Percentiles rank a stretch among this genome's conserved stretches.
Conservation (phyloP, 495 filamentous ascomycete genomes). For the Pyrenula aspistea region DNA sequence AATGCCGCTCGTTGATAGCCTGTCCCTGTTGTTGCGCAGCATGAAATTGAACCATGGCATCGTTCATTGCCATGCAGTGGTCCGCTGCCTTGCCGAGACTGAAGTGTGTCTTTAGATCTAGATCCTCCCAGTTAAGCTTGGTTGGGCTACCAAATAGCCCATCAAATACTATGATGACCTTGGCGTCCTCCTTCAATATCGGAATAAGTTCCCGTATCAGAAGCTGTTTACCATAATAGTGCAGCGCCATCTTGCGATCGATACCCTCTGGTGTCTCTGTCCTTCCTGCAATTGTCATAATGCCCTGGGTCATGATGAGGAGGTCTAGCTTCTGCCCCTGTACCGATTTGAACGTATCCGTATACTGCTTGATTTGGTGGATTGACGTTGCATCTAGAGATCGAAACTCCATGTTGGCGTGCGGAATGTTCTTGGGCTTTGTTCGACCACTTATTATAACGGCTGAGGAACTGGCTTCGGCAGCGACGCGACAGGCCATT, state of each 20-base stretch:
- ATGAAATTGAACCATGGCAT: slow-evolving; percentile 10
- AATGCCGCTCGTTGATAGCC: slow-evolving; percentile 5
- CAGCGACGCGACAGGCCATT: slow-evolving; percentile 10
- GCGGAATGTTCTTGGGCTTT: slow-evolving; percentile 8
- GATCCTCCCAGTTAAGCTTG: slow-evolving; percentile 14
- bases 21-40: slow-evolving; percentile 3
- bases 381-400: slow-evolving; percentile 11
- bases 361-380: slow-evolving; percentile 11
- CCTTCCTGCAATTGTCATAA: slow-evolving; percentile 8
- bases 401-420: slow-evolving; percentile 12
- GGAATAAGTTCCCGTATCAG: slow-evolving; percentile 13
- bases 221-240: slow-evolving; percentile 15
- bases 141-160: slow-evolving; percentile 1
- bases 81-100: slow-evolving; percentile 7
- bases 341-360: slow-evolving; percentile 4
- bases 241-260: slow-evolving; percentile 14
- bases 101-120: slow-evolving; percentile 9
- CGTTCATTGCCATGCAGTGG: slow-evolving; percentile 11
- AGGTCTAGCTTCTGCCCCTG: slow-evolving; percentile 6
- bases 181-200: slow-evolving; percentile 5
- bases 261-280: slow-evolving; percentile 15
- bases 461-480: not conserved
- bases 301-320: slow-evolving; percentile 13
- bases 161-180: slow-evolving; percentile 11
- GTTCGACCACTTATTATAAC: slow-evolving; percentile 12